A percentile compares a stretch with the other conserved stretches of the same genome.
phyloP scores from a whole-genome alignment of 257 asterid species.

The Apocynum venetum region DNA sequence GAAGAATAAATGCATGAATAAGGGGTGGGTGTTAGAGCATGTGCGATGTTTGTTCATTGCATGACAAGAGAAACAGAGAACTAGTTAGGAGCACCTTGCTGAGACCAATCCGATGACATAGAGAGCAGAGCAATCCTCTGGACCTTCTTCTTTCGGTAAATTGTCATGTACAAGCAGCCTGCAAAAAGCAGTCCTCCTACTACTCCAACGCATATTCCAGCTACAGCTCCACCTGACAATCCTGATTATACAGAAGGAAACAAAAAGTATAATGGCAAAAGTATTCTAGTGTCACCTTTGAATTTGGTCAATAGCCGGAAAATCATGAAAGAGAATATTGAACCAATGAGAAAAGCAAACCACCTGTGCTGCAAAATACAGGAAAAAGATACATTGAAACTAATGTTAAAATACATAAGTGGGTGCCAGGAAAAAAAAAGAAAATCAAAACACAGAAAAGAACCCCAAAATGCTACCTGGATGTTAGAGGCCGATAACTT shows the following conservation, averaged over 20 bases:
- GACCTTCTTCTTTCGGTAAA: slow-evolving; percentile 50
- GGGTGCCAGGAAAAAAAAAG: background rate
- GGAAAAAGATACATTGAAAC: background rate
- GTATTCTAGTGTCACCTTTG: background rate
- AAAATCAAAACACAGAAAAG: background rate
- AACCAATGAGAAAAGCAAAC: slow-evolving; percentile 32
- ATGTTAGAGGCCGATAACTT: slow-evolving; percentile 18
- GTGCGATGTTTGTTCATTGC: background rate
- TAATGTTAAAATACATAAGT: slow-evolving; percentile 16
- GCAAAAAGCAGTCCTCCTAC: slow-evolving; percentile 44
- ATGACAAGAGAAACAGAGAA: background rate
- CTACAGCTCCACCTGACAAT: slow-evolving; percentile 63
- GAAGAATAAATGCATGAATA: background rate
- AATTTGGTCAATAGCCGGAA: slow-evolving; percentile 18
- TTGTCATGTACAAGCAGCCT: slow-evolving; percentile 44
- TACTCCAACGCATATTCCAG: slow-evolving; percentile 60
- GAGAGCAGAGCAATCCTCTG: slow-evolving; percentile 38
- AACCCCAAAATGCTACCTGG: slow-evolving; percentile 16
- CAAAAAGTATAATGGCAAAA: slow-evolving; percentile 4
- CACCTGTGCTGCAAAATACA: slow-evolving; percentile 67
- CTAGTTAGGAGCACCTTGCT: slow-evolving; percentile 27
- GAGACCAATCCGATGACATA: slow-evolving; percentile 37
- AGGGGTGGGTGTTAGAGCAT: no score
- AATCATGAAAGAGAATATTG: slow-evolving; percentile 25
- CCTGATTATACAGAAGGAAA: slow-evolving; percentile 45